Evolutionary conservation across 495 filamentous ascomycete species (phyloP).

Genomic region (Hyphodiscus hymeniophilus): DNA sequence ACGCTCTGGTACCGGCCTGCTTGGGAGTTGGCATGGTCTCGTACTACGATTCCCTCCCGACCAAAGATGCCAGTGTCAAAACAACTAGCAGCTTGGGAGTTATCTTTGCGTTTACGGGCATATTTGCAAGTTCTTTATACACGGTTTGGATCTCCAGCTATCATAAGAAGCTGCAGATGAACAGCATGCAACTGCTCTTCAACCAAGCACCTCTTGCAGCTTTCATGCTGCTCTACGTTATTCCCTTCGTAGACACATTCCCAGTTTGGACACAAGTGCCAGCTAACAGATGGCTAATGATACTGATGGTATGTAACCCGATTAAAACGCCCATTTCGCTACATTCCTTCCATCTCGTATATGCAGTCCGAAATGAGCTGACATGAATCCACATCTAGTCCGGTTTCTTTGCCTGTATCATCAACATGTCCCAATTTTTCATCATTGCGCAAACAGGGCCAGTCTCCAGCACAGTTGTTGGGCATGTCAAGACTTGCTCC

Average conservation of each 20-base stretch:
- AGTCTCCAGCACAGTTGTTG: constrained; percentile 64
- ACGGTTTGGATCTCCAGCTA: constrained; percentile 62
- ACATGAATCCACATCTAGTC: constrained; percentile 24
- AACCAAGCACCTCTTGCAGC: constrained; percentile 63
- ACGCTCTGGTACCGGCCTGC: constrained; percentile 57
- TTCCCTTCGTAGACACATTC: constrained; percentile 57
- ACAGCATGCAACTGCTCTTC: constrained; percentile 63
- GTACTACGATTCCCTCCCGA: constrained; percentile 59
- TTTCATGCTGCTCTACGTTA: constrained; percentile 54
- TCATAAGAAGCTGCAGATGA: constrained; percentile 57
- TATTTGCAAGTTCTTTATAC: constrained; percentile 59
- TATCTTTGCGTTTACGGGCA: constrained; percentile 55
- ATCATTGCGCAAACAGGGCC: constrained; percentile 64
- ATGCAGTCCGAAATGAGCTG: constrained; percentile 14
- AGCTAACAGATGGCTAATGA: constrained; percentile 43
- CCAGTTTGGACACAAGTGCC: constrained; percentile 44
- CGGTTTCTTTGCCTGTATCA: constrained; percentile 55
- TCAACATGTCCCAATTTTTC: constrained; percentile 70
- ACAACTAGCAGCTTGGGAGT: constrained; percentile 48
- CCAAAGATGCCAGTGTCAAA: constrained; percentile 35
- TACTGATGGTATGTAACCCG: constrained; percentile 37
- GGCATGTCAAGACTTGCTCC: constrained; percentile 55
- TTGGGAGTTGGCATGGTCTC: constrained; percentile 60
- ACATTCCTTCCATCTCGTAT: background rate
- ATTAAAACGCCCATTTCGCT: background rate